Conservation (phyloP, 2,329 filamentous ascomycete species). For the Aspergillus novoparasiticus region DNA sequence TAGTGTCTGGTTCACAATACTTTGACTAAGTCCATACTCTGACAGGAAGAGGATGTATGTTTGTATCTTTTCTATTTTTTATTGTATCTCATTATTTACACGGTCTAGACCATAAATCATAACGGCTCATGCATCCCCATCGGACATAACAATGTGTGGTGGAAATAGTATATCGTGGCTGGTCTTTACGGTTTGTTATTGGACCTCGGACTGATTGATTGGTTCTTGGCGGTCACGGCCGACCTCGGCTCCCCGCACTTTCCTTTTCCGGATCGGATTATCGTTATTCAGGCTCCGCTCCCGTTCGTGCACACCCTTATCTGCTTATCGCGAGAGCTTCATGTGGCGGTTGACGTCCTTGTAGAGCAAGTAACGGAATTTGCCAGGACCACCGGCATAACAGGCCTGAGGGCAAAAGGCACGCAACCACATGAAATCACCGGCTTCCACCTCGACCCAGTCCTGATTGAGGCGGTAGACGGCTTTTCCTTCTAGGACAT, state of each 20-base stretch:
- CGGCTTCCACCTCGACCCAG: constrained; percentile 30
- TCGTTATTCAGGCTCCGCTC: background rate
- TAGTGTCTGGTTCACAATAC: too few species aligned
- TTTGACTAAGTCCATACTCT: too few species aligned
- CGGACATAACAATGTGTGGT: too few species aligned
- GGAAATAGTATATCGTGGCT: too few species aligned
- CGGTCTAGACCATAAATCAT: too few species aligned
- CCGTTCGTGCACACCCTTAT: background rate
- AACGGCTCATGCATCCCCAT: too few species aligned
- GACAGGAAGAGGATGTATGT: too few species aligned
- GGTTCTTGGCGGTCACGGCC: background rate
- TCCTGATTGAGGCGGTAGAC: constrained; percentile 30
- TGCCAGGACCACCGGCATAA: constrained; percentile 29
- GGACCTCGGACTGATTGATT: background rate
- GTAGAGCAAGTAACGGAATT: constrained; percentile 28
- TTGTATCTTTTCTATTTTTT: too few species aligned
- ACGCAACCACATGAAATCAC: constrained; percentile 31
- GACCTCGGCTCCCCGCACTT: background rate
- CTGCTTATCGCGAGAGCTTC: constrained; percentile 21
- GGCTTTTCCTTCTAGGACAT: constrained; percentile 28
- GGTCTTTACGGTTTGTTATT: too few species aligned
- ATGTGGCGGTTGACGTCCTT: constrained; percentile 31
- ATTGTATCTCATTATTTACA: too few species aligned
- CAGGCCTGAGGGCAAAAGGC: constrained; percentile 31
- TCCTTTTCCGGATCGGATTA: background rate